Evolutionary conservation across 164 flowering plant genomes (phyloP).

Genomic region (Magnolia changhungtana): DNA sequence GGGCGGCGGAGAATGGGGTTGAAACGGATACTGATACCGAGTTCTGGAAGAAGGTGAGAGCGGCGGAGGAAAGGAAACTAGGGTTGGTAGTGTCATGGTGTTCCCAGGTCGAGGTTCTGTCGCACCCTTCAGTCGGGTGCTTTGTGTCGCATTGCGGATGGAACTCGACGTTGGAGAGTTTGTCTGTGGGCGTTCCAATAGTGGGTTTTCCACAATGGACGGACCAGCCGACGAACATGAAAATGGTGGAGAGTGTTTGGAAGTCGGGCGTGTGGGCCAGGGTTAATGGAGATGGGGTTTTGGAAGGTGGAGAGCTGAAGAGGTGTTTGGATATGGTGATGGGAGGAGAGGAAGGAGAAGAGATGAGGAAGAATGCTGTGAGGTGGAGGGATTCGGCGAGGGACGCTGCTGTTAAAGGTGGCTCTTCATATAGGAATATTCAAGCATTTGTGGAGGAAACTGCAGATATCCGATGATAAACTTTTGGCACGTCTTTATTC

Average conservation of each 20-base stretch:
- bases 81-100: conserved; percentile 49
- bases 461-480: not conserved
- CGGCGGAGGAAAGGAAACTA: not conserved
- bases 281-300: conserved; percentile 24
- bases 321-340: conserved; percentile 51
- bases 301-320: conserved; percentile 40
- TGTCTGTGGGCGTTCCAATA: conserved; percentile 49
- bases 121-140: conserved; percentile 48
- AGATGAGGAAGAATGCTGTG: conserved; percentile 32
- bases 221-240: conserved; percentile 56
- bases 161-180: conserved; percentile 58
- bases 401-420: conserved; percentile 37
- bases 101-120: conserved; percentile 46
- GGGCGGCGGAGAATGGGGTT: not conserved
- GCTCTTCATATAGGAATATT: conserved; percentile 35
- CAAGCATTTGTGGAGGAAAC: conserved; percentile 19
- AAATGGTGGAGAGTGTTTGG: conserved; percentile 54
- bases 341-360: conserved; percentile 33
- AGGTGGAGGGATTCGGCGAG: conserved; percentile 38
- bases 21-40: not conserved
- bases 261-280: conserved; percentile 37
- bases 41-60: not conserved
- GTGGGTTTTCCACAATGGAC: conserved; percentile 47
- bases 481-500: no score
- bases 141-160: conserved; percentile 70